Percentiles rank a stretch among this genome's conserved stretches.
Evolutionary conservation across 1,139 yeast genomes (phyloP).

Genomic region (Debaryomyces sp.): DNA sequence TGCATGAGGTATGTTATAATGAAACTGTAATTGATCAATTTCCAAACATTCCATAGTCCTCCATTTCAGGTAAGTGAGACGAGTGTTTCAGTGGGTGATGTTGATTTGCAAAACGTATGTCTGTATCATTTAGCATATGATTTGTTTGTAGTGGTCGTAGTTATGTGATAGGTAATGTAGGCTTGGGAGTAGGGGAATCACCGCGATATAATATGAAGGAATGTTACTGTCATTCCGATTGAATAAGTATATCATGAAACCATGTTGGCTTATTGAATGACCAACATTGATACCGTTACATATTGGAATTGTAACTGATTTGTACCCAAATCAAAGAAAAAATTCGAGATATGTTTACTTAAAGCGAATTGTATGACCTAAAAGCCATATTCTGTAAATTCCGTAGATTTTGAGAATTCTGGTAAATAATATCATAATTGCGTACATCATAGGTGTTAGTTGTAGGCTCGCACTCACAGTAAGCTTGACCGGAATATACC

Average conservation of each 20-base stretch:
- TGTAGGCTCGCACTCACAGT: not conserved
- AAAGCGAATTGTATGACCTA: too few relatives aligned
- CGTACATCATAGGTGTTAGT: too few relatives aligned
- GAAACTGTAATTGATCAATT: not conserved
- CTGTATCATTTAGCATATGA: not conserved
- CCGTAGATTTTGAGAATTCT: too few relatives aligned
- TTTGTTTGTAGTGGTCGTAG: not conserved
- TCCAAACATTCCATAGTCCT: not conserved
- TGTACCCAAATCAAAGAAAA: too few relatives aligned
- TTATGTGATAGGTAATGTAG: not conserved
- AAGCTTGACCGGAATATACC: not conserved
- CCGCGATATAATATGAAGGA: not conserved
- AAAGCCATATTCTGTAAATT: too few relatives aligned
- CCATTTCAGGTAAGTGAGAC: not conserved
- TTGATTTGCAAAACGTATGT: not conserved
- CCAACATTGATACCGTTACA: not conserved
- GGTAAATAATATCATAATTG: too few relatives aligned
- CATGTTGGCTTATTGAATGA: not conserved
- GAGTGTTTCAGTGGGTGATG: not conserved
- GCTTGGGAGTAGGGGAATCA: not conserved
- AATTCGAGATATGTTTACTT: too few relatives aligned
- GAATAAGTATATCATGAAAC: not conserved
- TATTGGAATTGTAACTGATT: not conserved
- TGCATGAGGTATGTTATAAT: not conserved
- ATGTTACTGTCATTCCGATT: not conserved